phyloP scores from a whole-genome alignment of 495 filamentous ascomycete genomes.

The Darksidea phi region DNA sequence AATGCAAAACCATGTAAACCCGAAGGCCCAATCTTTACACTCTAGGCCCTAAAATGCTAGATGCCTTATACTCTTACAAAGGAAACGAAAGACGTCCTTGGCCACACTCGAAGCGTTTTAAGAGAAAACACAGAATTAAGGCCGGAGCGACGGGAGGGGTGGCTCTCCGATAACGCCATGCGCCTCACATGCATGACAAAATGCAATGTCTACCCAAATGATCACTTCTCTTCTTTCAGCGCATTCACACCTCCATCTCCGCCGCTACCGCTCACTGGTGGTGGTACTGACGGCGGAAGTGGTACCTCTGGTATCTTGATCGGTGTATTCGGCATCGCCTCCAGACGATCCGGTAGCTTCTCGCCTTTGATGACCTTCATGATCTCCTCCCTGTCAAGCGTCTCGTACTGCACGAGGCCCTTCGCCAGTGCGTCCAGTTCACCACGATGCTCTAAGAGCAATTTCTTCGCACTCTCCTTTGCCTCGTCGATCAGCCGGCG shows the following conservation, averaged over 20 bases:
- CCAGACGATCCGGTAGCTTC: constrained; percentile 64
- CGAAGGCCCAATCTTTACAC: too few relatives aligned
- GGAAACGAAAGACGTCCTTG: too few relatives aligned
- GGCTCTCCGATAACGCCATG: constrained; percentile 17
- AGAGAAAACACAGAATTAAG: too few relatives aligned
- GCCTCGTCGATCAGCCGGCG: constrained; percentile 80
- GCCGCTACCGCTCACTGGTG: background rate
- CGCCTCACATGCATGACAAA: constrained; percentile 14
- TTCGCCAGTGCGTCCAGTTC: constrained; percentile 85
- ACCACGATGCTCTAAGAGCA: constrained; percentile 68
- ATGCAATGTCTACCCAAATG: background rate
- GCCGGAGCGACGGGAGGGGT: background rate
- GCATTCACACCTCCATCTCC: background rate
- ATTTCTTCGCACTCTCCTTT: constrained; percentile 65
- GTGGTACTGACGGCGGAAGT: background rate
- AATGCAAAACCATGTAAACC: too few relatives aligned
- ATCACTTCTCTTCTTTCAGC: constrained; percentile 1
- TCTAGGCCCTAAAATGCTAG: too few relatives aligned
- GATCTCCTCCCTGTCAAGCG: constrained; percentile 81
- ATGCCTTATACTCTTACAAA: too few relatives aligned
- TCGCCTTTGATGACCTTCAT: constrained; percentile 83
- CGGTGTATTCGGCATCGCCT: constrained; percentile 47
- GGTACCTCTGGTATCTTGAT: constrained; percentile 55
- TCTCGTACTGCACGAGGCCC: constrained; percentile 92
- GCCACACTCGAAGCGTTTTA: too few relatives aligned